These are phyloP conservation scores for Chlorencoelia australis DNA, from an alignment of 2,329 filamentous ascomycete species.

Conservation along the genomic window DNA sequence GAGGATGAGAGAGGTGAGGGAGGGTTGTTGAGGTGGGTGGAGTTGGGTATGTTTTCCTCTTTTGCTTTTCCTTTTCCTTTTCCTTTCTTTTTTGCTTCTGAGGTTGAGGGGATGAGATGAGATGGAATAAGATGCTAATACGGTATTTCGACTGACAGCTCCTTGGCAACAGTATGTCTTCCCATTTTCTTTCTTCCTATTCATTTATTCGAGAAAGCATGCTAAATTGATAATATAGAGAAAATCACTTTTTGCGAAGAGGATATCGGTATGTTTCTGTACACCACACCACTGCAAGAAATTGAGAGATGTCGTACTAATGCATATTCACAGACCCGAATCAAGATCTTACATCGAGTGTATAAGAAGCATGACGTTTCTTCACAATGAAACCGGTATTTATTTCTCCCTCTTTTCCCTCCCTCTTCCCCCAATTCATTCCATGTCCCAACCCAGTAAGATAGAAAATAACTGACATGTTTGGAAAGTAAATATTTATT, in stretches of 20 bases:
- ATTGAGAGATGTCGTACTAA: not conserved
- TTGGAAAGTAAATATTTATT: slow-evolving; percentile 30
- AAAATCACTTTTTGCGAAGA: not conserved
- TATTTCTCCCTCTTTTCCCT: not conserved
- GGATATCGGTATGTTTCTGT: not conserved
- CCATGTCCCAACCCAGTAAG: not conserved
- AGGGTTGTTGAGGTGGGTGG: not conserved
- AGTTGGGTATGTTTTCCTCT: not conserved
- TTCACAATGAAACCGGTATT: not conserved
- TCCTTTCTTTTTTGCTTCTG: too few species aligned
- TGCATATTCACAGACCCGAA: not conserved
- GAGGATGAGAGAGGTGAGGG: not conserved
- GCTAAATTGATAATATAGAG: too few species aligned
- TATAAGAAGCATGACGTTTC: not conserved
- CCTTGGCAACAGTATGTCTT: too few species aligned
- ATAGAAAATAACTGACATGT: too few species aligned
- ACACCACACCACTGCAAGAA: not conserved
- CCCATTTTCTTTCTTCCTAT: not conserved
- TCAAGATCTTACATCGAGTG: not conserved
- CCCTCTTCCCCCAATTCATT: not conserved
- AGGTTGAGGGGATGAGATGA: too few species aligned
- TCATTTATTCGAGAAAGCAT: too few species aligned
- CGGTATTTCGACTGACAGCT: too few species aligned
- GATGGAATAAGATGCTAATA: too few species aligned
- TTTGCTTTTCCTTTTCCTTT: too few species aligned